Evolutionary conservation across 2,329 filamentous ascomycete genomes (phyloP), one percentile per base, ranked within the genome.

Genomic region (Phyllosticta citriasiana): DNA sequence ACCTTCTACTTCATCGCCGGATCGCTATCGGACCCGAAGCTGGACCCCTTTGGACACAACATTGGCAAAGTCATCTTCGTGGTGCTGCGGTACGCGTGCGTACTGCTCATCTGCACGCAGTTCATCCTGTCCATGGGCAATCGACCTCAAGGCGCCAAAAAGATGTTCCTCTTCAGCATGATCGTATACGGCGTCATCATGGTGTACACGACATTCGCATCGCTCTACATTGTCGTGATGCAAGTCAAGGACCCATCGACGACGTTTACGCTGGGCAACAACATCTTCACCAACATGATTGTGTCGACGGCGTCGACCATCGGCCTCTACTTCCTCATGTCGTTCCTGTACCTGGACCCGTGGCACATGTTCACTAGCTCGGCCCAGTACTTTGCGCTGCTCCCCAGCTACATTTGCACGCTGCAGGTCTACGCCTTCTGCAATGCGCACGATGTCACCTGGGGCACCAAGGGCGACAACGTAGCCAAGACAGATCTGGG

Each of bases 391-490:
- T 97, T 99, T 73, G 82, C 92, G 55, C 85, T 99, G 26, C 81
- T 99, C 40, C 94, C 94, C 0, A 87, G 82, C 50, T 99, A 97
- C 78, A 96, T 99, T 75, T 97, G 94, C 79, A 97, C 91, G 0
- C 82, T 99, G 2, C 94, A 99, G 75, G 91, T 97, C 22, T 99
- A 99, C 76, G 94, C 94, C 53, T 99, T 99, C 76, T 97, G 94
- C 80, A 99, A 99, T 78, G 96, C 93, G 0, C 94, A 99, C 82
- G 94, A 99, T 73, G 91, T 99, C 22, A 96, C 92, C 0, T 99
- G 94, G 94, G 94, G 94, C 53, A 99, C 94, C 54, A 99, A 99
- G 77, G 94, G 94, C 62, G 94, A 99, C 81, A 99, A 99, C 74
- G 86, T 96, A 40, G 87, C 94, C 69, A 88, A 90, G 74, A 97